These are phyloP conservation scores for Magnolia kwangsiensis DNA, from an alignment of 164 flowering plant species.

Conservation along the genomic window DNA sequence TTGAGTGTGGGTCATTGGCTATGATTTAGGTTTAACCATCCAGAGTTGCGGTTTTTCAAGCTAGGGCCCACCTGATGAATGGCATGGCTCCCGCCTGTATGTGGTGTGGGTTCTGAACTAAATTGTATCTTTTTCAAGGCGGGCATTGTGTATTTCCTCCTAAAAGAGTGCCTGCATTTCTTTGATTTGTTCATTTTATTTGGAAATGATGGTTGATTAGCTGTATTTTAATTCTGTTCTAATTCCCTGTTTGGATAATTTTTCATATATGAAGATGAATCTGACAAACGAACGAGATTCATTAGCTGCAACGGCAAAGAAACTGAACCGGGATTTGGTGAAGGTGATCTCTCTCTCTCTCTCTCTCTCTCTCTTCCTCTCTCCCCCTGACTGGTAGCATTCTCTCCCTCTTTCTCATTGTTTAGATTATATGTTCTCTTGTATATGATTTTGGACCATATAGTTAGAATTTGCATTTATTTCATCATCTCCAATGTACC, in stretches of 20 bases:
- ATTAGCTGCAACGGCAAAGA: constrained; percentile 53
- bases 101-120: too few species aligned
- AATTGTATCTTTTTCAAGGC: background rate
- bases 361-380: too few species aligned
- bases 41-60: too few species aligned
- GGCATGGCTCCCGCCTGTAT: background rate
- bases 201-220: too few species aligned
- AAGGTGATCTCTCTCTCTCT: constrained; percentile 35
- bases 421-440: background rate
- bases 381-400: too few species aligned
- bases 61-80: too few species aligned
- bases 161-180: background rate
- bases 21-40: too few species aligned
- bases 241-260: constrained; percentile 1
- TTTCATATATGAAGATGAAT: constrained; percentile 41
- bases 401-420: background rate
- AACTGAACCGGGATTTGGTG: constrained; percentile 68
- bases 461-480: background rate
- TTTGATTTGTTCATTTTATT: background rate
- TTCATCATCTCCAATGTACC: background rate
- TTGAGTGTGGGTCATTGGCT: too few species aligned
- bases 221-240: background rate
- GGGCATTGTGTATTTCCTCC: background rate
- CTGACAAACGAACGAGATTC: constrained; percentile 69
- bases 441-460: background rate